These are phyloP conservation scores for Lupinus albus DNA, from an alignment of 306 rosid genomes.

Conservation along the genomic window DNA sequence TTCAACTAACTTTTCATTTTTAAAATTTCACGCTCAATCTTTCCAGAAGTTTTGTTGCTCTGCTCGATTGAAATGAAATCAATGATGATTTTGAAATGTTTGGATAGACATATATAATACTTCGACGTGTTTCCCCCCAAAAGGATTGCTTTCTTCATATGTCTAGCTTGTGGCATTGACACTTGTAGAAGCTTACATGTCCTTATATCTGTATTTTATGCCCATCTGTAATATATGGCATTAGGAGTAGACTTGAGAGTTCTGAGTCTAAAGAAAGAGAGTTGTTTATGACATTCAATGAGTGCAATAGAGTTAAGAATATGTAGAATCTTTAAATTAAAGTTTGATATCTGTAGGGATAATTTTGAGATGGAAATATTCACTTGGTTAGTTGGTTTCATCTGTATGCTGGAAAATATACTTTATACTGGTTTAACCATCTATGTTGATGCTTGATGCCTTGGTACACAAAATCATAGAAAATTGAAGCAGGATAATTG, in stretches of 20 bases:
- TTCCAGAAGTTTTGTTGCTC: constrained; percentile 1
- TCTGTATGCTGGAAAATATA: not conserved
- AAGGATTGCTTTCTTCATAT: not conserved
- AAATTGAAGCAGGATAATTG: not conserved
- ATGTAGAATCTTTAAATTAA: not conserved
- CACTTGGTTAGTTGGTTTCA: not conserved
- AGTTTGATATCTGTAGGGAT: constrained; percentile 13
- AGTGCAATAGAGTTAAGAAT: no score
- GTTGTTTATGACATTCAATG: not conserved
- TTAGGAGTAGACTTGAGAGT: constrained; percentile 13
- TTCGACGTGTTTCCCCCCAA: constrained; percentile 6
- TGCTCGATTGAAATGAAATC: no score
- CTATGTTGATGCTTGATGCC: not conserved
- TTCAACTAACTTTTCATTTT: constrained; percentile 1
- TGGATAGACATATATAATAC: not conserved
- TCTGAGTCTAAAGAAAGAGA: not conserved
- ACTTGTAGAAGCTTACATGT: not conserved
- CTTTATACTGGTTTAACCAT: not conserved
- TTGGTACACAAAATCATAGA: not conserved
- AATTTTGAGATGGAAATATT: constrained; percentile 22
- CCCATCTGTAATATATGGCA: constrained; percentile 6
- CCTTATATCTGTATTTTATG: constrained; percentile 15
- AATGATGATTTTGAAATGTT: no score
- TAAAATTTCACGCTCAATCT: constrained; percentile 18
- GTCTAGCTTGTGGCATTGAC: constrained; percentile 2